These are phyloP conservation scores for Penstemon barbatus DNA, from an alignment of 257 asterid species.

Conservation along the genomic window DNA sequence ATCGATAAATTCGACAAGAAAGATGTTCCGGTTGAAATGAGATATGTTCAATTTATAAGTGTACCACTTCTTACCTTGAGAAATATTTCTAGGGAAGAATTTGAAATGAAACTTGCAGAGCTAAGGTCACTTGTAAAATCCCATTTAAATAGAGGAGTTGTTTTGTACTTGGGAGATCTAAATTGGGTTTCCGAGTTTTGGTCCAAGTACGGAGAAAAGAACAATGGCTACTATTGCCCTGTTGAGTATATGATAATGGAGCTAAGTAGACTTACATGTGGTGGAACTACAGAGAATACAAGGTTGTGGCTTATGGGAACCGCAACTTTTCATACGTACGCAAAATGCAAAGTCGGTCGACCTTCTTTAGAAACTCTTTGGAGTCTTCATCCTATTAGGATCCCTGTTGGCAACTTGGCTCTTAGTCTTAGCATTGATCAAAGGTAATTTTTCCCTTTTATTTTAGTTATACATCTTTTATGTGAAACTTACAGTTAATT, in stretches of 20 bases:
- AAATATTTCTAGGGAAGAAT: conserved; percentile 59
- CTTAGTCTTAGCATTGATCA: conserved; percentile 65
- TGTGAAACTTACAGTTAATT: not conserved
- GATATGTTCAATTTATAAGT: conserved; percentile 69
- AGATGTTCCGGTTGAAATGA: conserved; percentile 58
- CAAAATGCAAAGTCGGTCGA: conserved; percentile 64
- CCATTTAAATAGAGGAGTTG: conserved; percentile 61
- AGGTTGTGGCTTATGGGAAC: conserved; percentile 76
- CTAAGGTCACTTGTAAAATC: conserved; percentile 67
- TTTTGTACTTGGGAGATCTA: conserved; percentile 80
- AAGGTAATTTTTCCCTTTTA: conserved; percentile 39
- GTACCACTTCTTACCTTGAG: conserved; percentile 69
- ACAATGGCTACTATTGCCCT: conserved; percentile 45
- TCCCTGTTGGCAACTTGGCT: conserved; percentile 54
- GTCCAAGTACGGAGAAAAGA: conserved; percentile 58
- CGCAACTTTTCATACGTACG: conserved; percentile 65
- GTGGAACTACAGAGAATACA: conserved; percentile 45
- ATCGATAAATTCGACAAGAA: conserved; percentile 65
- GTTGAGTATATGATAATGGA: conserved; percentile 95
- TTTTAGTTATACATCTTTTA: not conserved
- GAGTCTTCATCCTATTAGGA: conserved; percentile 69
- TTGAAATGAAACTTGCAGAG: conserved; percentile 68
- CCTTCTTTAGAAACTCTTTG: conserved; percentile 83
- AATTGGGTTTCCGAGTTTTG: conserved; percentile 84
- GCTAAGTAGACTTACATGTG: conserved; percentile 62